Evolutionary conservation across 495 filamentous ascomycete genomes (phyloP).

Genomic region (Pyrenula aspistea): DNA sequence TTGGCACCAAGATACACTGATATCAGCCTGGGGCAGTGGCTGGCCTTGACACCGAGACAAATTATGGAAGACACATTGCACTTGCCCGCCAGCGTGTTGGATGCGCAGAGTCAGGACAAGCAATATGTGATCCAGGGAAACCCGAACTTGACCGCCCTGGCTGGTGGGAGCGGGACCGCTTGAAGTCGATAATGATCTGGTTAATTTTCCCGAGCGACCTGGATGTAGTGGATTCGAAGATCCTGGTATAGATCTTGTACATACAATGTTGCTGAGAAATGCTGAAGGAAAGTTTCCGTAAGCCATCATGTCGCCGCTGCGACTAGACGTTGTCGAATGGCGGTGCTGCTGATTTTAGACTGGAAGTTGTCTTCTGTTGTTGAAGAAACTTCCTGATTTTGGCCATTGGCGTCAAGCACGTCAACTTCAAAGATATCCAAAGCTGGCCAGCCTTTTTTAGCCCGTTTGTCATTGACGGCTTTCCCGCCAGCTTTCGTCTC

Average conservation of each 20-base stretch:
- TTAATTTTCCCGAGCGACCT: too few relatives aligned
- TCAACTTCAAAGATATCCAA: slow-evolving; percentile 87
- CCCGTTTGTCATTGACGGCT: slow-evolving; percentile 70
- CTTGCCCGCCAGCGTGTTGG: slow-evolving; percentile 29
- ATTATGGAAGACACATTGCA: slow-evolving; percentile 41
- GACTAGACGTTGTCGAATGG: slow-evolving; percentile 38
- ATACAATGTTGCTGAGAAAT: too few relatives aligned
- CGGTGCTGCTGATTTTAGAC: slow-evolving; percentile 83
- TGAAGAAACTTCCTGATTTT: slow-evolving; percentile 1
- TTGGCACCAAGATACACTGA: slow-evolving; percentile 43
- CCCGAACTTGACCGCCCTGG: slow-evolving; percentile 2
- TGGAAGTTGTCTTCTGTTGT: slow-evolving; percentile 48
- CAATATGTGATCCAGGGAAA: slow-evolving; percentile 28
- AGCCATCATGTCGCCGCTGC: neutral
- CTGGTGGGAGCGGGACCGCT: slow-evolving; percentile 1
- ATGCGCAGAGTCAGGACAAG: slow-evolving; percentile 36
- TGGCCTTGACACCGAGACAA: slow-evolving; percentile 38
- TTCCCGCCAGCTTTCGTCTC: slow-evolving; percentile 78
- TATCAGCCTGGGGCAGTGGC: slow-evolving; percentile 37
- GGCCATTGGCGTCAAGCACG: slow-evolving; percentile 48
- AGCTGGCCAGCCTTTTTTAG: slow-evolving; percentile 61
- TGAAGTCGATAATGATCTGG: neutral
- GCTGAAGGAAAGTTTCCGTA: too few relatives aligned
- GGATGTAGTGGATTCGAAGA: too few relatives aligned
- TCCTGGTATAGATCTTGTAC: too few relatives aligned